Evolutionary conservation across 306 rosid genomes (phyloP).

Genomic region (Pueraria montana): DNA sequence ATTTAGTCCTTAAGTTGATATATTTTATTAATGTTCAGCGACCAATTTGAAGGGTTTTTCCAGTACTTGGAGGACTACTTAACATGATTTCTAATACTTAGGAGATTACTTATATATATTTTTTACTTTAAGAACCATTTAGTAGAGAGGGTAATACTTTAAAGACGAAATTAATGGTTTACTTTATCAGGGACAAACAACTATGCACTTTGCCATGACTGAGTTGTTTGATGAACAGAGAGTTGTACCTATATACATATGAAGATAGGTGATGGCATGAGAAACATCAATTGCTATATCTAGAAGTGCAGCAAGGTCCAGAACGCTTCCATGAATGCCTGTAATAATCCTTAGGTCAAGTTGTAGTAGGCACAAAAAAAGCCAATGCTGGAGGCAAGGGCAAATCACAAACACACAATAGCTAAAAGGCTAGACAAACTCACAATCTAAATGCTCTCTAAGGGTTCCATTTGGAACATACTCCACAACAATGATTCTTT

Average conservation of each 20-base stretch:
- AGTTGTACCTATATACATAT: constrained; percentile 82
- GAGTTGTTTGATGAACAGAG: constrained; percentile 19
- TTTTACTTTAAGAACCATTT: not conserved
- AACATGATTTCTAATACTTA: not conserved
- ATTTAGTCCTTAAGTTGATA: too few species aligned
- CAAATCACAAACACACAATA: not conserved
- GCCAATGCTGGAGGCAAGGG: constrained; percentile 22
- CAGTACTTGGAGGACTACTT: not conserved
- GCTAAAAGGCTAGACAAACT: constrained; percentile 52
- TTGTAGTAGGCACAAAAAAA: constrained; percentile 43
- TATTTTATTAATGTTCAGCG: not conserved
- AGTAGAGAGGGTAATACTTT: not conserved
- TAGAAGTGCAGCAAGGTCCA: constrained; percentile 80
- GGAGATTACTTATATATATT: not conserved
- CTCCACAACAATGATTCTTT: constrained; percentile 86
- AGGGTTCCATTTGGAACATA: constrained; percentile 94
- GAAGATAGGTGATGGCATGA: constrained; percentile 97
- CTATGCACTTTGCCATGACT: constrained; percentile 1
- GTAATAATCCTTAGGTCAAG: constrained; percentile 50
- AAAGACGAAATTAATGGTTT: not conserved
- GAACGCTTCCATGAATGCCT: constrained; percentile 74
- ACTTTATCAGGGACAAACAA: constrained; percentile 2
- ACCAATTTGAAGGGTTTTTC: not conserved
- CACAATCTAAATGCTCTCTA: constrained; percentile 94
- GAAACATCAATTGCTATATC: constrained; percentile 96